phyloP scores from a whole-genome alignment of 140 eudicot species.

The Ambrosia hybrid region DNA sequence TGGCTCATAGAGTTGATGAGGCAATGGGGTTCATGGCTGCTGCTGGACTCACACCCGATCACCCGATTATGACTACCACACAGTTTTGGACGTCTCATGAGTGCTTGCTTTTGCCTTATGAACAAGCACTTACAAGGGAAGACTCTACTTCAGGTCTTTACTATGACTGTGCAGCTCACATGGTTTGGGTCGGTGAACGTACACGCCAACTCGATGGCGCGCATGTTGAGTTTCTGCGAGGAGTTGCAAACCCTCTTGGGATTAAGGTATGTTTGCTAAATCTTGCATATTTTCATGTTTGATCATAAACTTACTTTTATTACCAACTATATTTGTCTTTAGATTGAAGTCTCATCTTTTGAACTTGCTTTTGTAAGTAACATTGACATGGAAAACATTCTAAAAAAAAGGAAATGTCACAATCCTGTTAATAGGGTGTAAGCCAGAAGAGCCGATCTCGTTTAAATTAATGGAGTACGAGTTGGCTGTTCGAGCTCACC shows the following conservation, averaged over 20 bases:
- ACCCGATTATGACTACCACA: conserved; percentile 71
- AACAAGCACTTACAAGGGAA: conserved; percentile 76
- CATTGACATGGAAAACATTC: not conserved
- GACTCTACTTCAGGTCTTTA: conserved; percentile 74
- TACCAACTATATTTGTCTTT: not conserved
- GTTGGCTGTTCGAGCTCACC: not conserved
- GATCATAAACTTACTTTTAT: not conserved
- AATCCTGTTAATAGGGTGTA: not conserved
- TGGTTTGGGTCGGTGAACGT: conserved; percentile 87
- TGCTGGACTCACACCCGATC: conserved; percentile 64
- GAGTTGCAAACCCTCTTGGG: conserved; percentile 71
- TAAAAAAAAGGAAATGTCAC: too few species aligned
- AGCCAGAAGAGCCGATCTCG: not conserved
- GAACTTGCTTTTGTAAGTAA: not conserved
- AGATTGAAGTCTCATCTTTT: not conserved
- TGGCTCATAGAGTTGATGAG: conserved; percentile 79
- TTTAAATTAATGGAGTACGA: not conserved
- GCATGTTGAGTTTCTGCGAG: conserved; percentile 75
- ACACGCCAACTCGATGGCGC: conserved; percentile 77
- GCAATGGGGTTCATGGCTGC: conserved; percentile 81
- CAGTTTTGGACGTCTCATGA: conserved; percentile 82
- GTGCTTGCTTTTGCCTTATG: conserved; percentile 75
- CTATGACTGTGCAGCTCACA: conserved; percentile 78
- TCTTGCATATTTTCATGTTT: not conserved
- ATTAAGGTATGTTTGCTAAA: conserved; percentile 48